Evolutionary conservation across 2,329 filamentous ascomycete genomes (phyloP).

Genomic region (Cordyceps fumosorosea): DNA sequence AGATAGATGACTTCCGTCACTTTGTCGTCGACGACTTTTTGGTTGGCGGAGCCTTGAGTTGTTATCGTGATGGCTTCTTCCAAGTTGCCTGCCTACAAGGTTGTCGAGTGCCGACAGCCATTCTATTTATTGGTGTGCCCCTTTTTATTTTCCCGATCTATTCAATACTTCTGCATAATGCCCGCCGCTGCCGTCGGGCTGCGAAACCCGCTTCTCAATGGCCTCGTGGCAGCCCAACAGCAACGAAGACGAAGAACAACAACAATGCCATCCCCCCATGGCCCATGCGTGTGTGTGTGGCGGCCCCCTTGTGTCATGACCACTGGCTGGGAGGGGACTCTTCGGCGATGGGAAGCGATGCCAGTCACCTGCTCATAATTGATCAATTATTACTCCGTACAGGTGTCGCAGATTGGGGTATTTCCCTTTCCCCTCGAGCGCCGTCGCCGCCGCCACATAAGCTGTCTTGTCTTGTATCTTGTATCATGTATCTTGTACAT

Average conservation of each 20-base stretch:
- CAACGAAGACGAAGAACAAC: no score
- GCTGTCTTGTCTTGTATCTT: not conserved
- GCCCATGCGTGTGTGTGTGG: not conserved
- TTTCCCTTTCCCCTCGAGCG: not conserved
- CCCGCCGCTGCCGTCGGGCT: not conserved
- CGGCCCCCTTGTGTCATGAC: not conserved
- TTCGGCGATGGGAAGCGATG: not conserved
- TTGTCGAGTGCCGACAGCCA: not conserved
- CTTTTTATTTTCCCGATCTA: not conserved
- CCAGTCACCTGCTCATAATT: not conserved
- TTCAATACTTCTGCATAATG: not conserved
- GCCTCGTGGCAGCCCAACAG: not conserved
- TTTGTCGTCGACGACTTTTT: slow-evolving; percentile 5
- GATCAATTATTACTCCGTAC: not conserved
- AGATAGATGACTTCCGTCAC: not conserved
- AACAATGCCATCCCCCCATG: not conserved
- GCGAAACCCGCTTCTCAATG: not conserved
- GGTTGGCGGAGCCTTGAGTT: not conserved
- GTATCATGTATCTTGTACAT: not conserved
- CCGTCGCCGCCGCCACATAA: not conserved
- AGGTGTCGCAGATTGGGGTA: not conserved
- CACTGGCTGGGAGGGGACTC: not conserved
- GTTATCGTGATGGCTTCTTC: not conserved
- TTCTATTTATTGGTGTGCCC: not conserved
- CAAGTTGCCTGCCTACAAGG: no score